Evolutionary conservation across 2,329 filamentous ascomycete genomes (phyloP), one percentile per base, ranked within the genome.

Genomic region (Aureobasidium lini): DNA sequence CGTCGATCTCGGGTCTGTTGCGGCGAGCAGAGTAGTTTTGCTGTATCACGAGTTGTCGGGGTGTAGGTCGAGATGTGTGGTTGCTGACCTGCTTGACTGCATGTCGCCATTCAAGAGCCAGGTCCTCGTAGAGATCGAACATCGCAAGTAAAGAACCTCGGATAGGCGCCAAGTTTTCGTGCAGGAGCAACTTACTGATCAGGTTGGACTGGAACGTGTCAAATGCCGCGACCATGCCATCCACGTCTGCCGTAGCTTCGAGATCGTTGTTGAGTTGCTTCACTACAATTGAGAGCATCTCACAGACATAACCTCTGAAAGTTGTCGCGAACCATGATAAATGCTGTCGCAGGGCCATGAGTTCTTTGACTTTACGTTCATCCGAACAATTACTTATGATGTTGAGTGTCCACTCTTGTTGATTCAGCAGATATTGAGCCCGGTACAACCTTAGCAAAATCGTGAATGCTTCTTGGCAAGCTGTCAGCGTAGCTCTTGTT

Each of bases 261-360:
- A 96, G 79, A 0, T 79, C 76, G 2, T 72, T 69, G 6, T 75
- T 75, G 75, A 96, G 81, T 32, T 77, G 75, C 2, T 72, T 67
- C 1, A 80, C 82, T 23, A 84, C 79, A 0, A 84, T 82, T 0
- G 80, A 78, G 1, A 92, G 88, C 1, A 90, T 80, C 15, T 84
- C 86, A 3, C 85, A 86, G 4, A 95, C 75, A 68, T 96, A 94
- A 8, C 85, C 85, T 66, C 90, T 86, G 1, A 96, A 67, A 0
- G 81, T 84, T 63, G 86, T 87, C 64, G 83, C 82, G 72, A 95
- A 93, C 87, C 89, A 93, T 10, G 91, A 75, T 3, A 95, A 77
- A 52, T 82, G 84, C 32, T 85, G 83, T 39, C 89, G 84, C 8
- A 93, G 75, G 44, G 39, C 46, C 1, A 61, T 18, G 6, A 46